Evolutionary conservation across 2,329 filamentous ascomycete genomes (phyloP).

Genomic region (Waltergamsia citrina): DNA sequence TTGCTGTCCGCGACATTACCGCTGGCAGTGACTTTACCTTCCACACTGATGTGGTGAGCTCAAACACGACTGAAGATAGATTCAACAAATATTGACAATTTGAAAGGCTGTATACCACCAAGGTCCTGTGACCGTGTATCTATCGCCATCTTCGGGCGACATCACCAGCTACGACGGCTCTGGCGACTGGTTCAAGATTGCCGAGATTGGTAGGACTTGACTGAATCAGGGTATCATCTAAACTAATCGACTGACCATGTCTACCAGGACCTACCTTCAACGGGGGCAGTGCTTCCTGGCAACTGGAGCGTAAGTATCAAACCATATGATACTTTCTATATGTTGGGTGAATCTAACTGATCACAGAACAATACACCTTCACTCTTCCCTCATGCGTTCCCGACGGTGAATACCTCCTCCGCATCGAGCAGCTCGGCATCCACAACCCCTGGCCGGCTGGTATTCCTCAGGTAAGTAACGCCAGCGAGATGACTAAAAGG

Average conservation of each 20-base stretch:
- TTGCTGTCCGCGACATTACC: conserved; percentile 19
- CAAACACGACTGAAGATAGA: conserved; percentile 7
- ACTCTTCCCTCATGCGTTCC: conserved; percentile 40
- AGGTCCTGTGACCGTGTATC: conserved; percentile 21
- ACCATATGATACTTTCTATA: not conserved
- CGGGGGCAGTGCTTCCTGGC: conserved; percentile 2
- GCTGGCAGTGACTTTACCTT: conserved; percentile 25
- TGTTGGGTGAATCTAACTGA: conserved; percentile 3
- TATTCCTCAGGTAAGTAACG: conserved; percentile 22
- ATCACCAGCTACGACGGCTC: conserved; percentile 24
- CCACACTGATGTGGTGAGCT: conserved; percentile 18
- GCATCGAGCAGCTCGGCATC: conserved; percentile 50
- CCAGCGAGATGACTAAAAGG: conserved; percentile 6
- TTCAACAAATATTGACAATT: not conserved
- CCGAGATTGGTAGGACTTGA: conserved; percentile 15
- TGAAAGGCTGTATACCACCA: conserved; percentile 26
- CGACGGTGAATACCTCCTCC: conserved; percentile 47
- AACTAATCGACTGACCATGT: not conserved
- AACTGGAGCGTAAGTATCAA: conserved; percentile 5
- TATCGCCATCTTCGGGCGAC: conserved; percentile 24
- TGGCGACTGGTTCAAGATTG: conserved; percentile 29
- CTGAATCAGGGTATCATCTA: not conserved
- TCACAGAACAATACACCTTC: conserved; percentile 18
- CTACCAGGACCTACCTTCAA: conserved; percentile 6
- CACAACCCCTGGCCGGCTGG: conserved; percentile 40